Conservation (phyloP, 306 rosid genomes). For the Cajanus cajan region DNA sequence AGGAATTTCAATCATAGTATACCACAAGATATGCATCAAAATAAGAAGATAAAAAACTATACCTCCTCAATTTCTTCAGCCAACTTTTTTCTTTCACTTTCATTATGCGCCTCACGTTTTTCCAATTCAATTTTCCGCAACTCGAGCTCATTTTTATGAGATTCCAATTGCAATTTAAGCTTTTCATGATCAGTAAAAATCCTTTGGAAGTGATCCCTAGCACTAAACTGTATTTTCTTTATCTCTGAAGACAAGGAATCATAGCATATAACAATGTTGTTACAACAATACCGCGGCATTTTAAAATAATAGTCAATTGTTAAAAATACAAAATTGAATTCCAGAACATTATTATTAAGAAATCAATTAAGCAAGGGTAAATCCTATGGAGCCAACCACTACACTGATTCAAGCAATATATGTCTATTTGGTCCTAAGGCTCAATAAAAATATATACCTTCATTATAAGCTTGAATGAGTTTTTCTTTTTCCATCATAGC, state of each 20-base stretch:
- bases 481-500: conserved; percentile 65
- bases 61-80: conserved; percentile 88
- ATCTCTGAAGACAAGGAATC: conserved; percentile 57
- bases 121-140: conserved; percentile 64
- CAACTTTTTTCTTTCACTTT: conserved; percentile 78
- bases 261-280: conserved; percentile 28
- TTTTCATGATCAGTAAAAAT: conserved; percentile 82
- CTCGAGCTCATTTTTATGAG: conserved; percentile 81
- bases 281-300: conserved; percentile 22
- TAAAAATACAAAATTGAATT: conserved; percentile 29
- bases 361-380: neutral
- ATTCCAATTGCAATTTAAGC: conserved; percentile 76
- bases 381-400: neutral
- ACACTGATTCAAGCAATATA: neutral
- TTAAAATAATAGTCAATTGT: conserved; percentile 14
- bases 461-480: conserved; percentile 75
- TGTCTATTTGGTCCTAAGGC: conserved; percentile 7
- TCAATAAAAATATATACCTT: conserved; percentile 52
- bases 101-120: conserved; percentile 82
- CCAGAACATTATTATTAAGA: conserved; percentile 12
- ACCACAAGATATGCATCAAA: conserved; percentile 34
- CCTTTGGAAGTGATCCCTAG: conserved; percentile 82
- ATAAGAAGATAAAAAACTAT: conserved; percentile 23
- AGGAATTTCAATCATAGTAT: conserved; percentile 16
- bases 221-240: conserved; percentile 71